phyloP scores from a whole-genome alignment of 257 asterid genomes.

The Nyctanthes arbortristis region DNA sequence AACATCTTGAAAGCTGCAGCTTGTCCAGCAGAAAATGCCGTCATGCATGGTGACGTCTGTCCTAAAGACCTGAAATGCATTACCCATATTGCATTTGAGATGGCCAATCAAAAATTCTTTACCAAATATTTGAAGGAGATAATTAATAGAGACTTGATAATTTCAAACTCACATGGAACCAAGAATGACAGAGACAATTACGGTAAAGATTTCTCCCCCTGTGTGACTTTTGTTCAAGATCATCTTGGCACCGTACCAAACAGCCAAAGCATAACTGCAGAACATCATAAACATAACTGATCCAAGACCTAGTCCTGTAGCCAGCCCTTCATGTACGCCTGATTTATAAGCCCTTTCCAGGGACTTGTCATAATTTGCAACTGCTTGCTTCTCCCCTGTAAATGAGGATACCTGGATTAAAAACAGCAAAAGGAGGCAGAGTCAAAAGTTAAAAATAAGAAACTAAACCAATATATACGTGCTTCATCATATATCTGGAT shows the following conservation, averaged over 20 bases:
- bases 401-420: slow-evolving; percentile 68
- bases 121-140: neutral
- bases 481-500: neutral
- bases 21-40: slow-evolving; percentile 74
- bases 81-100: slow-evolving; percentile 14
- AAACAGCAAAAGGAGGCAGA: neutral
- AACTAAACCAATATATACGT: neutral
- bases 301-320: slow-evolving; percentile 76
- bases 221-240: slow-evolving; percentile 52
- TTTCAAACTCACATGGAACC: slow-evolving; percentile 73
- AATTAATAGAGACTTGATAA: neutral
- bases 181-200: slow-evolving; percentile 60
- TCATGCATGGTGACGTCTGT: slow-evolving; percentile 78
- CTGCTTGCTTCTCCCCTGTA: slow-evolving; percentile 79
- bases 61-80: slow-evolving; percentile 67
- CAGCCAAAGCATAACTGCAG: slow-evolving; percentile 78
- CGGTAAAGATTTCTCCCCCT: slow-evolving; percentile 66
- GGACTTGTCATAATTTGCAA: slow-evolving; percentile 48
- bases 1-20: slow-evolving; percentile 94
- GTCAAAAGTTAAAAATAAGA: neutral
- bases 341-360: slow-evolving; percentile 65
- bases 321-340: slow-evolving; percentile 66
- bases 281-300: slow-evolving; percentile 59
- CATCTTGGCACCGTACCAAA: slow-evolving; percentile 76
- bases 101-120: neutral